A percentile compares a stretch with the other conserved stretches of the same genome.
phyloP scores from a whole-genome alignment of 176 grass and related monocot species.

The Hsuehochloa calcarea region DNA sequence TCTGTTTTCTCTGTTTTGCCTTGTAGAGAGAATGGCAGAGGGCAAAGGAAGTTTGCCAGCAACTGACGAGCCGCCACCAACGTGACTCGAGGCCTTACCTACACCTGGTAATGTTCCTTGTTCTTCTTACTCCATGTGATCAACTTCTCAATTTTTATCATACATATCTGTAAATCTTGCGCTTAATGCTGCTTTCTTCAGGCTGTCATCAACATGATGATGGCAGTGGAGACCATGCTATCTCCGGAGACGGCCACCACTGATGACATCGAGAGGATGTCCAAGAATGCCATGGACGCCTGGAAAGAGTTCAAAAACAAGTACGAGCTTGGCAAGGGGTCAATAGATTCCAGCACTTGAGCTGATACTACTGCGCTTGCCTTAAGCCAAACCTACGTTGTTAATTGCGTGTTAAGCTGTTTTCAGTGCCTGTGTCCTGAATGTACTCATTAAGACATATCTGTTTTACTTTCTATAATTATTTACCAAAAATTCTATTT shows the following conservation, averaged over 20 bases:
- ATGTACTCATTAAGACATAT: background rate
- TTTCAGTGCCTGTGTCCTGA: background rate
- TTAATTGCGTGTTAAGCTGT: background rate
- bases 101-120: conserved; percentile 37
- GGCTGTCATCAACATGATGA: conserved; percentile 68
- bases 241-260: conserved; percentile 23
- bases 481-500: background rate
- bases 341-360: conserved; percentile 20
- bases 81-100: conserved; percentile 55
- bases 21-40: conserved; percentile 57
- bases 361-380: background rate
- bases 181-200: conserved; percentile 1
- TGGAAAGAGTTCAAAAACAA: conserved; percentile 54
- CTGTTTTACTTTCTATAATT: background rate
- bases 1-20: background rate
- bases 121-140: background rate
- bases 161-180: background rate
- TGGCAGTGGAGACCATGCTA: conserved; percentile 55
- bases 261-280: conserved; percentile 42
- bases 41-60: conserved; percentile 47
- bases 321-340: conserved; percentile 10
- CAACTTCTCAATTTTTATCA: background rate
- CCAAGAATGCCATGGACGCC: conserved; percentile 30
- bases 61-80: conserved; percentile 26
- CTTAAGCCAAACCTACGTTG: background rate